phyloP scores from a whole-genome alignment of 2,329 filamentous ascomycete genomes.

The Cryoendolithus antarcticus region DNA sequence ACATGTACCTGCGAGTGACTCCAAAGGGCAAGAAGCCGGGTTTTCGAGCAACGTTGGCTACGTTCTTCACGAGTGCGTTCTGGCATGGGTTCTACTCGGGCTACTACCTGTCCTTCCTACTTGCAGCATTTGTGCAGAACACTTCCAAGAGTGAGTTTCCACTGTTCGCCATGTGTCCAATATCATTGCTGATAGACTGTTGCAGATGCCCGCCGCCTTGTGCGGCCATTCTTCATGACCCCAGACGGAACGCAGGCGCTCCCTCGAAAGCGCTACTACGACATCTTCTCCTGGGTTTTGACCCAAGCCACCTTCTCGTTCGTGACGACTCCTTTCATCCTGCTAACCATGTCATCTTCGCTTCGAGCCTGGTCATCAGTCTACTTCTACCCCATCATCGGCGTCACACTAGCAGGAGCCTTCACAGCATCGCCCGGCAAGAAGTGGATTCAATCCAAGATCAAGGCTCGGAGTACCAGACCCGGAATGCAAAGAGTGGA shows the following conservation, averaged over 20 bases:
- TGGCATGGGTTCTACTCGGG: conserved; percentile 98
- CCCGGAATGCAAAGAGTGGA: conserved; percentile 17
- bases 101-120: conserved; percentile 82
- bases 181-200: conserved; percentile 1
- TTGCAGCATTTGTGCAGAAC: conserved; percentile 85
- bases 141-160: conserved; percentile 71
- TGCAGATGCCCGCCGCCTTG: conserved; percentile 71
- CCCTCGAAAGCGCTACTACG: conserved; percentile 72
- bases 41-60: conserved; percentile 86
- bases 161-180: neutral
- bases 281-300: conserved; percentile 58
- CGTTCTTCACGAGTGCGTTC: conserved; percentile 85
- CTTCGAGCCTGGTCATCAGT: conserved; percentile 69
- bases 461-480: conserved; percentile 24
- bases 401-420: conserved; percentile 50
- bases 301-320: conserved; percentile 82
- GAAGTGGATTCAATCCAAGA: conserved; percentile 27
- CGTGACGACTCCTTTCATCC: conserved; percentile 69
- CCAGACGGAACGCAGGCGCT: conserved; percentile 58
- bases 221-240: conserved; percentile 87
- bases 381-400: conserved; percentile 74
- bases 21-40: conserved; percentile 92
- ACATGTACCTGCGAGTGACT: conserved; percentile 88
- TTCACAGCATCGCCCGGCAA: conserved; percentile 78
- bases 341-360: conserved; percentile 61